phyloP scores from a whole-genome alignment of 192 early-diverging fungal genomes.

The Endogone sp. region DNA sequence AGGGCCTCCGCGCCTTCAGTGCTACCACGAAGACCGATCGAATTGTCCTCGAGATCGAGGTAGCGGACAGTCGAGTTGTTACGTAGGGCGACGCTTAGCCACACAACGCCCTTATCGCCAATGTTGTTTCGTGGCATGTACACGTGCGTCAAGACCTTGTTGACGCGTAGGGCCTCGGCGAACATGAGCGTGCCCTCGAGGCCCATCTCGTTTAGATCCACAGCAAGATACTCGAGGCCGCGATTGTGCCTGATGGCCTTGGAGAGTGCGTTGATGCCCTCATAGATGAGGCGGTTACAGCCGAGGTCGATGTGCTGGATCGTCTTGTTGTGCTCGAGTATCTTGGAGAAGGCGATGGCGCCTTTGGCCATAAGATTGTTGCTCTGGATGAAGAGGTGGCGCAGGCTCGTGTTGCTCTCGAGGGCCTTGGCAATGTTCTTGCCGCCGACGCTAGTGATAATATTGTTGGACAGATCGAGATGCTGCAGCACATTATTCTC shows the following conservation, averaged over 20 bases:
- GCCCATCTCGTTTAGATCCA: conserved; percentile 3
- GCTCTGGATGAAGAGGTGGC: conserved; percentile 29
- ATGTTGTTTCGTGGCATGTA: not conserved
- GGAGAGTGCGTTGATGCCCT: conserved; percentile 25
- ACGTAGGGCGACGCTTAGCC: not conserved
- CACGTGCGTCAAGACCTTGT: not conserved
- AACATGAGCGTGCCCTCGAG: not conserved
- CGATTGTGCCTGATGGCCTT: not conserved
- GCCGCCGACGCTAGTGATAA: conserved; percentile 24
- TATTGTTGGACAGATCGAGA: conserved; percentile 34
- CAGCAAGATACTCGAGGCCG: not conserved
- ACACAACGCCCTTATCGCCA: not conserved
- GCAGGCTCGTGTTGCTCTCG: conserved; percentile 25
- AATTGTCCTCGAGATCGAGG: not conserved
- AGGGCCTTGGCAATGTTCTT: conserved; percentile 31
- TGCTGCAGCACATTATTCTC: conserved; percentile 24
- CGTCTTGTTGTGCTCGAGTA: conserved; percentile 34
- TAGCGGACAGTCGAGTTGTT: not conserved
- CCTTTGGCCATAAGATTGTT: conserved; percentile 35
- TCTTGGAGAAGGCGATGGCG: conserved; percentile 23
- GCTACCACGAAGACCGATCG: not conserved
- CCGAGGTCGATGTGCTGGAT: conserved; percentile 38
- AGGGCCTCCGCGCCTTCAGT: not conserved
- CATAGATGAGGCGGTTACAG: conserved; percentile 13
- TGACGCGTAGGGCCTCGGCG: not conserved